Conservation (phyloP, 2,329 filamentous ascomycete genomes). For the Aspergillus clavatus region DNA sequence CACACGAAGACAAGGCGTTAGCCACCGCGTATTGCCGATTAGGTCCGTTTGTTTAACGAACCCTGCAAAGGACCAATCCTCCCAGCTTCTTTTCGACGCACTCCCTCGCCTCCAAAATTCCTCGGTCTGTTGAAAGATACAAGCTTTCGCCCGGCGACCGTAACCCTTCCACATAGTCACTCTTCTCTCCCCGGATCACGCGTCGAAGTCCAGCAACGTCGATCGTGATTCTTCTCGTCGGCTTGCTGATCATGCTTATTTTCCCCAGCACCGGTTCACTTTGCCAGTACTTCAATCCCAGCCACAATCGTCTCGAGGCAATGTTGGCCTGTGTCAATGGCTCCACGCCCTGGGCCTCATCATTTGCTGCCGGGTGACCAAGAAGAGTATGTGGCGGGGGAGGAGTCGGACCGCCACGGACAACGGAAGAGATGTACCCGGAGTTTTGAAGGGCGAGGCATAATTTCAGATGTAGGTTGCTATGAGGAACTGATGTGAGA, state of each 20-base stretch:
- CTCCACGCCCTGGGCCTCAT: constrained; percentile 38
- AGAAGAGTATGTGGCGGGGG: constrained; percentile 51
- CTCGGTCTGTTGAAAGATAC: constrained; percentile 71
- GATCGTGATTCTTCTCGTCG: constrained; percentile 66
- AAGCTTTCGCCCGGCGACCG: constrained; percentile 74
- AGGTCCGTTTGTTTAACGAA: constrained; percentile 29
- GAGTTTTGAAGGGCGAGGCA: constrained; percentile 73
- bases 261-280: constrained; percentile 70
- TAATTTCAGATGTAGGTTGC: constrained; percentile 72
- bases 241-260: constrained; percentile 65
- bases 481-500: constrained; percentile 75
- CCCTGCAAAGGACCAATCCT: constrained; percentile 72
- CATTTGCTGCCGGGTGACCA: constrained; percentile 44
- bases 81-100: constrained; percentile 75
- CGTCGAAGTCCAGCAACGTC: constrained; percentile 57
- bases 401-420: constrained; percentile 62
- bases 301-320: constrained; percentile 71
- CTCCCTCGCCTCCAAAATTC: constrained; percentile 76
- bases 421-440: constrained; percentile 76
- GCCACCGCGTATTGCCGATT: constrained; percentile 6
- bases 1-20: constrained; percentile 10
- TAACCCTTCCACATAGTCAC: constrained; percentile 65
- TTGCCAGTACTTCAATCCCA: constrained; percentile 86
- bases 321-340: constrained; percentile 66
- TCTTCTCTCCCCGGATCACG: constrained; percentile 64